Conservation (phyloP, 2,329 filamentous ascomycete species). For the Arthrinium phaeospermum region DNA sequence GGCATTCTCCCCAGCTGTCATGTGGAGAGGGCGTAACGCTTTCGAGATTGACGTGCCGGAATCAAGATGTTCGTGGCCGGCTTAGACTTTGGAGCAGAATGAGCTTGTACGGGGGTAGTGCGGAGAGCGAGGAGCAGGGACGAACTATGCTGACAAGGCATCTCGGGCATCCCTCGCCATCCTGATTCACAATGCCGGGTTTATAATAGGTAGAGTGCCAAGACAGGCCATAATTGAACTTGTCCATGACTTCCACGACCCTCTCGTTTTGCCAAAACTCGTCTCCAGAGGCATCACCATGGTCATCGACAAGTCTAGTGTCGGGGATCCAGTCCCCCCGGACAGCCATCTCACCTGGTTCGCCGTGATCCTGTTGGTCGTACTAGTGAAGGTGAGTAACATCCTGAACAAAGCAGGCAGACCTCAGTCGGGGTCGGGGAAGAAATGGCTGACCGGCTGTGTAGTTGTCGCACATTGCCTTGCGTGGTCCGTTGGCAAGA, state of each 20-base stretch:
- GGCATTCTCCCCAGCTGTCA: too few relatives aligned
- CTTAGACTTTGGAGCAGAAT: not conserved
- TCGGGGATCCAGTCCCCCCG: not conserved
- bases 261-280: not conserved
- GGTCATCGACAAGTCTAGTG: not conserved
- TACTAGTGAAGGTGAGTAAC: not conserved
- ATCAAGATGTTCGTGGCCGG: not conserved
- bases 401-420: not conserved
- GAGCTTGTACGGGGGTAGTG: not conserved
- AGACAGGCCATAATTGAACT: not conserved
- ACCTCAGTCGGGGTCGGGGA: fast-evolving
- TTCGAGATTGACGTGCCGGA: not conserved
- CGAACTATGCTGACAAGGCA: not conserved
- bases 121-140: not conserved
- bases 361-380: not conserved
- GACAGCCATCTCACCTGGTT: not conserved
- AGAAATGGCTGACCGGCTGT: not conserved
- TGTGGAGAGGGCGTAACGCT: not conserved
- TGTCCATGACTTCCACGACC: not conserved
- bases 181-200: not conserved
- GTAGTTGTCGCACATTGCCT: not conserved
- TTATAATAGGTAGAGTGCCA: not conserved
- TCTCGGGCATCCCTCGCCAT: not conserved
- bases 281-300: not conserved
- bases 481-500: slow-evolving; percentile 1